These are phyloP conservation scores for Vigna unguiculata DNA, from an alignment of 306 rosid species.

Conservation along the genomic window DNA sequence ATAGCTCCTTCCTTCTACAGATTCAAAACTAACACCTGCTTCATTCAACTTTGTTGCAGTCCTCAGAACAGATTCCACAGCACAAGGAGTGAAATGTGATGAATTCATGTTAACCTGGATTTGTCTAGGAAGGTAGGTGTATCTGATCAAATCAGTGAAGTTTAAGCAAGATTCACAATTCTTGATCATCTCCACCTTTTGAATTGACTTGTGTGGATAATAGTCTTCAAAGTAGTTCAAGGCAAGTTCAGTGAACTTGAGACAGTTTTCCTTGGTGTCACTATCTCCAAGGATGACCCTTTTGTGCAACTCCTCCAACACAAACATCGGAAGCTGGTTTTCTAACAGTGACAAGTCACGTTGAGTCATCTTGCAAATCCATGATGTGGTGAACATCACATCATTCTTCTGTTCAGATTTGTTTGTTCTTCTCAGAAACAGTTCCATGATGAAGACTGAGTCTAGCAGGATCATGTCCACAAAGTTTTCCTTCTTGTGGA, in stretches of 20 bases:
- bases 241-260: constrained; percentile 35
- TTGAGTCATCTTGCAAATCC: constrained; percentile 33
- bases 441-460: constrained; percentile 46
- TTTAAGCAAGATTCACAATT: constrained; percentile 21
- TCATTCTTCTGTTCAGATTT: constrained; percentile 28
- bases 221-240: constrained; percentile 45
- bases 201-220: constrained; percentile 28
- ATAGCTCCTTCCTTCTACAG: constrained; percentile 31
- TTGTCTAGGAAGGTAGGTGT: constrained; percentile 21
- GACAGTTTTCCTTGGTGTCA: background rate
- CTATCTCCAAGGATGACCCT: background rate
- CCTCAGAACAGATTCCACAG: constrained; percentile 15
- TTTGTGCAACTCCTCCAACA: constrained; percentile 33
- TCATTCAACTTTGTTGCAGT: constrained; percentile 45
- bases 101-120: background rate
- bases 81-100: constrained; percentile 21
- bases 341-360: constrained; percentile 44
- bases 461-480: constrained; percentile 36
- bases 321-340: constrained; percentile 49
- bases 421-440: constrained; percentile 29
- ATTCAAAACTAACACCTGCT: constrained; percentile 45
- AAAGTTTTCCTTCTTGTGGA: constrained; percentile 1
- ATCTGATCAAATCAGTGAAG: constrained; percentile 49
- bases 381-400: constrained; percentile 42
- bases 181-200: constrained; percentile 2